Base-by-base conservation (phyloP, 2,329 filamentous ascomycete genomes). In the Nothophoma quercina region DNA sequence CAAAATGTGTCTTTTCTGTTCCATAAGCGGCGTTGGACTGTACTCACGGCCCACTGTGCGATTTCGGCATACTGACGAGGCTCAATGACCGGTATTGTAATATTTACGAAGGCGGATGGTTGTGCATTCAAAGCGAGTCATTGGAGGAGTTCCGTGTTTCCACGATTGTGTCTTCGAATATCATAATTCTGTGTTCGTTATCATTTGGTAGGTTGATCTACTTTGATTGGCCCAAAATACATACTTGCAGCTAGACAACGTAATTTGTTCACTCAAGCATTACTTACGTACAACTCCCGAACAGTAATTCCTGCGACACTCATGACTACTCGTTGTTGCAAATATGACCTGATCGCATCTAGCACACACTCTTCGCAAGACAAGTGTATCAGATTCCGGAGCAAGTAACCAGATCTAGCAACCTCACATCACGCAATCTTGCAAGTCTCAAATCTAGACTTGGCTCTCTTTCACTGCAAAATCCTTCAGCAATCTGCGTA, bases 121-220 rank as follows among this genome's bases (percentile, higher is more conserved):
- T 45, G 41, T 55, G 51, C 41, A 45, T 55, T 50, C 32, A n/a
- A 23, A 49, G 45, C 45, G 51, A 35, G 34, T 49, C 40, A 49
- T 48, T 29, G 29, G 33, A 29, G 39, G 29, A 40, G 40, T 45
- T n/a, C 21, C 16, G 29, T 32, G 25, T 35, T 19, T 18, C 50
- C 22, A 35, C 30, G 41, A 32, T 46, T 35, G 41, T 42, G 34
- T 50, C 13, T 50, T 50, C 30, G 25, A 25, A 36, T 41, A 41
- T 41, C 34, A 21, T 54, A 25, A 36, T 26, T 26, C 38, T 30
- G 44, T 45, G 25, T 45, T 36, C 39, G 34, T 36, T 25, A 53
- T 33, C 26, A 53, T 48, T 43, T n/a, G 43, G 50, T 53, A 53
- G 50, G 39, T 21, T 8, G 43, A 18, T 47, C 34, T 41, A n/a